phyloP scores from a whole-genome alignment of 768 basidiomycete genomes.

The Termitomyces eurrhizus region DNA sequence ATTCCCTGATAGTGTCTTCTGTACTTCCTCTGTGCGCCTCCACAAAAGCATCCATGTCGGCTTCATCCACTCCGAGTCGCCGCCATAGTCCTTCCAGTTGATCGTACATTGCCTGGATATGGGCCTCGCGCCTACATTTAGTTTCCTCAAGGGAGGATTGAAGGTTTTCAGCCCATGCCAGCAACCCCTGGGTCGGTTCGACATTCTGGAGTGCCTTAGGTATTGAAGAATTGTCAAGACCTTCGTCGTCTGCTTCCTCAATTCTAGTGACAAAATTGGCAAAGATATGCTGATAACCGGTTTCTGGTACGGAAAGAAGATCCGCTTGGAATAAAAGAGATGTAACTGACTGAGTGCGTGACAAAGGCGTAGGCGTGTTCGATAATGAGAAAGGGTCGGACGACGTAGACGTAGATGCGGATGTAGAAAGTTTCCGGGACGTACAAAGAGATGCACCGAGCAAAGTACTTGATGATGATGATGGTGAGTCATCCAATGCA shows the following conservation, averaged over 20 bases:
- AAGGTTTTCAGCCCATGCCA: slow-evolving; percentile 64
- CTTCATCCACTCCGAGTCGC: slow-evolving; percentile 74
- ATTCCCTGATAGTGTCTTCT: slow-evolving; percentile 70
- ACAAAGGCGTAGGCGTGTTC: slow-evolving; percentile 52
- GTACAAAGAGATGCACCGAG: slow-evolving; percentile 23
- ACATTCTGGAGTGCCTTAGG: slow-evolving; percentile 66
- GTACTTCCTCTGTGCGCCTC: slow-evolving; percentile 83
- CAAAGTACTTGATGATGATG: slow-evolving; percentile 23
- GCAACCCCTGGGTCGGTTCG: slow-evolving; percentile 72
- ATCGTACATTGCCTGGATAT: slow-evolving; percentile 93
- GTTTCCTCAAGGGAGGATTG: slow-evolving; percentile 62
- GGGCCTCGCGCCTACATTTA: slow-evolving; percentile 70
- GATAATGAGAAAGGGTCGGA: slow-evolving; percentile 46
- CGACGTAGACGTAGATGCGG: slow-evolving; percentile 34
- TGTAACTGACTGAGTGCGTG: slow-evolving; percentile 32
- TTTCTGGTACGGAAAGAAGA: slow-evolving; percentile 27
- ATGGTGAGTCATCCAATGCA: slow-evolving; percentile 42
- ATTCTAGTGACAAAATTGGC: slow-evolving; percentile 58
- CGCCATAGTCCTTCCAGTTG: slow-evolving; percentile 90
- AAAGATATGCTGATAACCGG: slow-evolving; percentile 56
- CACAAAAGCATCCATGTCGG: slow-evolving; percentile 89
- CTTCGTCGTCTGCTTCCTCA: slow-evolving; percentile 54
- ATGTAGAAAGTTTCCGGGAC: slow-evolving; percentile 25
- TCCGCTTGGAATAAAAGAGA: slow-evolving; percentile 36
- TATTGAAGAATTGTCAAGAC: slow-evolving; percentile 31